Evolutionary conservation across 2,329 filamentous ascomycete species (phyloP), one percentile per base, ranked within the genome.

Genomic region (Ceratocystis destructans): DNA sequence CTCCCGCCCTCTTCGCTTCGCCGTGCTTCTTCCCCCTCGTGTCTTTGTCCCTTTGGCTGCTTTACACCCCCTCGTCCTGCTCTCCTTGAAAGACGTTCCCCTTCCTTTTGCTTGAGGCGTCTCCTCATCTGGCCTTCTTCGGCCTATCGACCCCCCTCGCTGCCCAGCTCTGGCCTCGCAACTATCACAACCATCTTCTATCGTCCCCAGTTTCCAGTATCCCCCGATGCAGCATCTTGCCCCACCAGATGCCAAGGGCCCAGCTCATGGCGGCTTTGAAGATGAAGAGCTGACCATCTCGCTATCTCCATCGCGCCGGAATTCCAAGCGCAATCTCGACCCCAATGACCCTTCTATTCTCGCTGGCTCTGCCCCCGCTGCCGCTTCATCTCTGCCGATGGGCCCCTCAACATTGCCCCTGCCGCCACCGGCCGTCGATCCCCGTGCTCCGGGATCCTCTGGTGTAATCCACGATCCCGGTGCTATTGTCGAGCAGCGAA

Each of bases 231-330:
- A 67, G 46, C 61, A 67, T 62, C 62, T 67, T 22, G 61, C 66
- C 50, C 62, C 33, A 41, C 66, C 55, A 44, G 66, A 67, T 33
- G 66, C 62, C 28, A 50, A 64, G 53, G 53, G 48, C 28, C 6
- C 55, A 20, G 66, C 64, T 61, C 63, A 66, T 45, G 67, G 67
- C 64, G 79, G 78, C 71, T 88, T 88, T 75, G 87, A 92, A 74
- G 88, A 91, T 75, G 88, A 90, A 79, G 88, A 92, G 78, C 85
- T 92, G 70, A 88, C 88, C 76, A 88, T 92, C 75, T 88, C 87
- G 71, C 79, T 90, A 70, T 84, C 83, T 67, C 83, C 83, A 45
- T 83, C 84, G 64, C 80, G 85, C 37, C 66, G 66, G 50, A 66
- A 65, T 37, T 68, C 66, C 37, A 64, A 64, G 48, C 64, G 64